phyloP scores from a whole-genome alignment of 257 asterid genomes.

The Plantago ovata region DNA sequence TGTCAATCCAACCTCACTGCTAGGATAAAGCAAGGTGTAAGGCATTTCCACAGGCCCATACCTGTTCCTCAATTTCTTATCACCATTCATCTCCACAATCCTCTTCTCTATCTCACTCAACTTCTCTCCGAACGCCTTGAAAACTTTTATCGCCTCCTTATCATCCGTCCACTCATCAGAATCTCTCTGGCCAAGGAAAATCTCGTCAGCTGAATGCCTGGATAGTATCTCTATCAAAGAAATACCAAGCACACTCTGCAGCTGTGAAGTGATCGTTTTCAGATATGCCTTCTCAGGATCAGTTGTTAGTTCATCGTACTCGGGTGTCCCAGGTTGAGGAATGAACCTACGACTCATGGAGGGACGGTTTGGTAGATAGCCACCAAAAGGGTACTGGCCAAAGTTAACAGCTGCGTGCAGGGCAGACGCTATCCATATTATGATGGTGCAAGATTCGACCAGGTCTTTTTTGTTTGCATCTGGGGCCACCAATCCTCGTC shows the following conservation, averaged over 20 bases:
- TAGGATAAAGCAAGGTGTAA: constrained; percentile 57
- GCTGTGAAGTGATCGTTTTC: constrained; percentile 59
- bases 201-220: constrained; percentile 62
- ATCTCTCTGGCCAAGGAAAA: constrained; percentile 65
- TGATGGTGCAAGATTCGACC: constrained; percentile 54
- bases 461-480: constrained; percentile 58
- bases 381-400: constrained; percentile 68
- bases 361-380: constrained; percentile 65
- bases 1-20: constrained; percentile 56
- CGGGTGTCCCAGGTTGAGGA: constrained; percentile 50
- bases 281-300: constrained; percentile 59
- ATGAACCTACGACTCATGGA: constrained; percentile 61
- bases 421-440: constrained; percentile 77
- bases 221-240: constrained; percentile 64
- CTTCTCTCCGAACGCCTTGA: constrained; percentile 48
- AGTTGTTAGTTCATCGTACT: constrained; percentile 52
- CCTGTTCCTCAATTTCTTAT: constrained; percentile 50
- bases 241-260: constrained; percentile 55
- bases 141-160: constrained; percentile 39
- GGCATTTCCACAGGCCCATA: constrained; percentile 64
- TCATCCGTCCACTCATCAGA: constrained; percentile 59
- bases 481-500: constrained; percentile 74
- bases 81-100: constrained; percentile 40
- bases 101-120: constrained; percentile 39
- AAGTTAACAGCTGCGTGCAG: constrained; percentile 76